phyloP scores from a whole-genome alignment of 495 filamentous ascomycete genomes.

The Zalerion maritima region DNA sequence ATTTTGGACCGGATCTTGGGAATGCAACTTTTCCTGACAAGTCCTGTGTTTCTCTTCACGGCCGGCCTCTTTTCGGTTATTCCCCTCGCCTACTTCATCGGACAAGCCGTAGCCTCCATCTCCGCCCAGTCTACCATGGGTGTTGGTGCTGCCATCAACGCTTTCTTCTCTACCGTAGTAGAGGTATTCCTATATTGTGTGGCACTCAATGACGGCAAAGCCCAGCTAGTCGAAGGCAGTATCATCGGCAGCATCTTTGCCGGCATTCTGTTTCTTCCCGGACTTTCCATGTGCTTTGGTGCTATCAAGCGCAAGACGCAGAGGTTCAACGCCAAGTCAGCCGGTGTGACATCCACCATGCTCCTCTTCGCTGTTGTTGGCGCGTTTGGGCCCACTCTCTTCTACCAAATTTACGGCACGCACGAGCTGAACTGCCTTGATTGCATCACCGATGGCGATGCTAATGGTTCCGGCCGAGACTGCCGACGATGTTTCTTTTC shows the following conservation, averaged over 20 bases:
- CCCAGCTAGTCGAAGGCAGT: constrained; percentile 84
- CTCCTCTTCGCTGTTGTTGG: constrained; percentile 91
- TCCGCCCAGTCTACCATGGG: constrained; percentile 99
- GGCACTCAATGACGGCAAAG: constrained; percentile 85
- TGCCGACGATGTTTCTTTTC: constrained; percentile 91
- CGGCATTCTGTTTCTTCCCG: constrained; percentile 88
- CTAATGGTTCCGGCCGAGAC: constrained; percentile 35
- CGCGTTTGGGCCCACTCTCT: constrained; percentile 95
- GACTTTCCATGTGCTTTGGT: constrained; percentile 97
- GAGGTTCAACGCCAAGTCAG: constrained; percentile 93
- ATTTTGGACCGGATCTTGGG: constrained; percentile 54
- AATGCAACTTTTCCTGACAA: constrained; percentile 54
- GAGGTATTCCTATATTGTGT: constrained; percentile 98
- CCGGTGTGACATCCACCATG: constrained; percentile 97
- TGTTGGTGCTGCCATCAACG: constrained; percentile 94
- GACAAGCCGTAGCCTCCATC: constrained; percentile 97
- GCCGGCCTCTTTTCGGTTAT: constrained; percentile 83
- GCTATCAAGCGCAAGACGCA: constrained; percentile 97
- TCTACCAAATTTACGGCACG: constrained; percentile 97
- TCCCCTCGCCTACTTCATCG: constrained; percentile 97
- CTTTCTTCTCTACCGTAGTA: constrained; percentile 97
- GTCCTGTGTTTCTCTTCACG: constrained; percentile 72
- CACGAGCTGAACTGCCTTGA: constrained; percentile 85
- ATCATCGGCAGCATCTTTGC: constrained; percentile 97
- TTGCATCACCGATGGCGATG: constrained; percentile 40